phyloP scores from a whole-genome alignment of 257 asterid species.

The Gentiana macrophylla region DNA sequence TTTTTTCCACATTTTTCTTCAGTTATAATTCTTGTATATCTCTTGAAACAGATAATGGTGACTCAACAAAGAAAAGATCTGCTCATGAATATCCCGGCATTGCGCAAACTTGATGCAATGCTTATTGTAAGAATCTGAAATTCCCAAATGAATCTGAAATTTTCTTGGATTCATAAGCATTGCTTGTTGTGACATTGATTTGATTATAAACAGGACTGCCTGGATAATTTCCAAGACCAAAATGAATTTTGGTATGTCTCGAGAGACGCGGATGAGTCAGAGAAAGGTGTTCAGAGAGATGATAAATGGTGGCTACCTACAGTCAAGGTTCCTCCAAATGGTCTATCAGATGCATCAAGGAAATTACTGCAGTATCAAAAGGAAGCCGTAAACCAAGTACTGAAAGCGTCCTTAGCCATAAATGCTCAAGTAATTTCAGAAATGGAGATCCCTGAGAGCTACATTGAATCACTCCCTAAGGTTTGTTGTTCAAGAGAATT shows the following conservation, averaged over 20 bases:
- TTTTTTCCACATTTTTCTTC: not conserved
- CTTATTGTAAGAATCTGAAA: slow-evolving; percentile 43
- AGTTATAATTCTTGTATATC: slow-evolving; percentile 2
- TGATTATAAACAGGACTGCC: slow-evolving; percentile 30
- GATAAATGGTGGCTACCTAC: slow-evolving; percentile 94
- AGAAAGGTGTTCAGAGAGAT: slow-evolving; percentile 47
- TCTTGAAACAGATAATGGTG: slow-evolving; percentile 48
- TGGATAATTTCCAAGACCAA: slow-evolving; percentile 47
- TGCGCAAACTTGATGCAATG: slow-evolving; percentile 71
- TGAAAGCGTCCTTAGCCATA: slow-evolving; percentile 83
- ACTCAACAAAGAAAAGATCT: slow-evolving; percentile 72
- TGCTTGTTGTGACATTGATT: not conserved
- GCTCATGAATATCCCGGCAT: slow-evolving; percentile 57
- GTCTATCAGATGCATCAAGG: slow-evolving; percentile 52
- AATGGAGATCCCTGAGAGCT: slow-evolving; percentile 84
- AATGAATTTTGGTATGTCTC: slow-evolving; percentile 71
- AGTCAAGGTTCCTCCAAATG: slow-evolving; percentile 62
- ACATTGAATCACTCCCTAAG: slow-evolving; percentile 86
- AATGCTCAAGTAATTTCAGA: slow-evolving; percentile 76
- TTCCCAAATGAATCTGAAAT: not conserved
- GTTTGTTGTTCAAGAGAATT: slow-evolving; percentile 15
- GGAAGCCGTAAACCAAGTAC: slow-evolving; percentile 71
- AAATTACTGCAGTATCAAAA: slow-evolving; percentile 51
- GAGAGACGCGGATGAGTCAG: slow-evolving; percentile 57
- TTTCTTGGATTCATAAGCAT: not conserved